phyloP scores from a whole-genome alignment of 805 yeast genomes.

The Kregervanrija fluxuum region DNA sequence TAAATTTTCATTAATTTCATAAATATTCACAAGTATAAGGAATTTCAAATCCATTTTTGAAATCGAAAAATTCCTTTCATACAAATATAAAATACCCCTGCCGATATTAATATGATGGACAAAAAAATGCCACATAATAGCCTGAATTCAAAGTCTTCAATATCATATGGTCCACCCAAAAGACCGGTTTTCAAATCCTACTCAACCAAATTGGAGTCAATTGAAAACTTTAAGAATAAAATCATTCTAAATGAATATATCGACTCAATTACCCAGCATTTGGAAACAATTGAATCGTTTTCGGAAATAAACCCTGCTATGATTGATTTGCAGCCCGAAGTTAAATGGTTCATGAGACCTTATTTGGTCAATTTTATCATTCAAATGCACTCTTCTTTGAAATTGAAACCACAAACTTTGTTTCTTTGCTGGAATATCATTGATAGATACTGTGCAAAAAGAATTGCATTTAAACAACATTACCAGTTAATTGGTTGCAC shows the following conservation, averaged over 20 bases:
- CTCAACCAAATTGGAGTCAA: slow-evolving; percentile 36
- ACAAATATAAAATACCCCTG: background rate
- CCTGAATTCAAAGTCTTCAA: background rate
- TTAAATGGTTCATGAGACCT: slow-evolving; percentile 65
- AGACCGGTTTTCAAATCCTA: slow-evolving; percentile 26
- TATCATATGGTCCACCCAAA: slow-evolving; percentile 30
- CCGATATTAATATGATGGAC: too few relatives aligned
- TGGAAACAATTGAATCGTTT: slow-evolving; percentile 33
- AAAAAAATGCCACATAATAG: too few relatives aligned
- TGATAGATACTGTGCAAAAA: slow-evolving; percentile 84
- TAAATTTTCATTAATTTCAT: too few relatives aligned
- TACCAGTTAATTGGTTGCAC: slow-evolving; percentile 87
- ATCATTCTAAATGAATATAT: slow-evolving; percentile 37
- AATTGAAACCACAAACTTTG: slow-evolving; percentile 58
- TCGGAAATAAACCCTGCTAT: slow-evolving; percentile 39
- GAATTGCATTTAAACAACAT: slow-evolving; percentile 80
- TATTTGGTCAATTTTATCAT: slow-evolving; percentile 73
- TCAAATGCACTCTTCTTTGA: slow-evolving; percentile 54
- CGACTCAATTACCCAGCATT: slow-evolving; percentile 30
- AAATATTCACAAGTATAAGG: too few relatives aligned
- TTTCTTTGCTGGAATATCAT: slow-evolving; percentile 67
- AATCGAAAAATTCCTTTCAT: background rate
- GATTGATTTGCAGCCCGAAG: slow-evolving; percentile 84
- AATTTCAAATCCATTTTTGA: too few relatives aligned
- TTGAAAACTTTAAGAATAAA: slow-evolving; percentile 40